Evolutionary conservation across 192 early-diverging fungal species (phyloP).

Genomic region (Coemansia sp.): DNA sequence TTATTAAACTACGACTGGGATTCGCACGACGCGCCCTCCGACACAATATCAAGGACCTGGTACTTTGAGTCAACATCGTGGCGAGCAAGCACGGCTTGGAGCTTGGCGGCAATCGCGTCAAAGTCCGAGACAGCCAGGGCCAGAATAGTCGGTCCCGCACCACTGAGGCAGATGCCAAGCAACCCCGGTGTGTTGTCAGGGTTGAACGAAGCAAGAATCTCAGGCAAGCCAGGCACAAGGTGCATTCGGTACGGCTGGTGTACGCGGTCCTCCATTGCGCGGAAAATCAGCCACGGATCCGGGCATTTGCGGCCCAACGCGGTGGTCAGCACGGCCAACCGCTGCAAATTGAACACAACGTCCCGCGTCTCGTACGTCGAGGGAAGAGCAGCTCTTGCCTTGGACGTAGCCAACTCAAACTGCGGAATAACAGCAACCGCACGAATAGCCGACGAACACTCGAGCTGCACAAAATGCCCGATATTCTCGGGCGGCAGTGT

Average conservation of each 20-base stretch:
- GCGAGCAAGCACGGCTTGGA: conserved; percentile 33
- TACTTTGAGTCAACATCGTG: conserved; percentile 45
- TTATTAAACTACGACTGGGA: background rate
- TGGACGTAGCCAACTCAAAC: conserved; percentile 90
- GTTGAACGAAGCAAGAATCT: conserved; percentile 75
- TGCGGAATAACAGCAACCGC: conserved; percentile 80
- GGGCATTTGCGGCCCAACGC: conserved; percentile 73
- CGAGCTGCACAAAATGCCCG: conserved; percentile 67
- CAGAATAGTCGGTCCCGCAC: conserved; percentile 96
- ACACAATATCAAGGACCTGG: conserved; percentile 52
- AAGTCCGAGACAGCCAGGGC: conserved; percentile 83
- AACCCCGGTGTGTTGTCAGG: conserved; percentile 78
- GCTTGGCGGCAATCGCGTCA: conserved; percentile 72
- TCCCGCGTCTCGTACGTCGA: conserved; percentile 72
- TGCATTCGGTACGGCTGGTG: conserved; percentile 95
- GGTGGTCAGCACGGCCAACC: conserved; percentile 86
- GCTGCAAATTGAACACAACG: conserved; percentile 91
- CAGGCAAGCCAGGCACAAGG: conserved; percentile 89
- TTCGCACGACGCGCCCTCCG: conserved; percentile 43
- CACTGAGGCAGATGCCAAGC: conserved; percentile 89
- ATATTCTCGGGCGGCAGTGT: conserved; percentile 62
- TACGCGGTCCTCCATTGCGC: conserved; percentile 94
- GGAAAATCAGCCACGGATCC: conserved; percentile 76
- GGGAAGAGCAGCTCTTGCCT: conserved; percentile 87
- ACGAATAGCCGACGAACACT: conserved; percentile 69